Percentiles rank a stretch among this genome's conserved stretches.
Conservation (phyloP, 371 early-diverging fungal genomes). For the Apophysomyces variabilis region DNA sequence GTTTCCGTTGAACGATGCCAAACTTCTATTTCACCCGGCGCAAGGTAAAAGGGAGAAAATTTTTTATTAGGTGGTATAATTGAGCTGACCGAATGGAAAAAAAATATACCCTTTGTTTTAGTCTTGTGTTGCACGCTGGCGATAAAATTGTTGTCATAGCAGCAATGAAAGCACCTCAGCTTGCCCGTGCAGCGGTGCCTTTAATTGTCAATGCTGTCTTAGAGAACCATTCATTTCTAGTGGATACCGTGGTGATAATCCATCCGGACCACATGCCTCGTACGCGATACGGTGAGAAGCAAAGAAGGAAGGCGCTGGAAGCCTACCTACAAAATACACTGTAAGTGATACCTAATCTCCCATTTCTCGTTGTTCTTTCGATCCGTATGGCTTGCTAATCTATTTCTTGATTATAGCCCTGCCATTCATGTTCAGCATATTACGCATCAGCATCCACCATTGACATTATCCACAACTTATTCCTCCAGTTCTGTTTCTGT, state of each 20-base stretch:
- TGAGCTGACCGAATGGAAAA: neutral
- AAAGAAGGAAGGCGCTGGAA: constrained; percentile 46
- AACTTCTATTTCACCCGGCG: constrained; percentile 51
- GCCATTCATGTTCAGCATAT: constrained; percentile 5
- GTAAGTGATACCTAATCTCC: constrained; percentile 13
- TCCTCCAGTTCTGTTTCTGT: neutral
- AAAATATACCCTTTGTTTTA: neutral
- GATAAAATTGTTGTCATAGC: constrained; percentile 50
- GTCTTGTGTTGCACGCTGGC: constrained; percentile 52
- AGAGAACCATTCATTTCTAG: constrained; percentile 70
- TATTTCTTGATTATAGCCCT: neutral
- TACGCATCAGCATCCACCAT: neutral
- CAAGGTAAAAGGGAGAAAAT: constrained; percentile 51
- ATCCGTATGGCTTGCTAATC: neutral
- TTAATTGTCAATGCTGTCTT: constrained; percentile 67
- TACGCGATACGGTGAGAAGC: constrained; percentile 56
- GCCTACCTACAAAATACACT: constrained; percentile 31
- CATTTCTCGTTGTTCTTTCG: too few relatives aligned
- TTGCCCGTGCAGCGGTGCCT: constrained; percentile 48
- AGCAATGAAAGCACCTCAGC: constrained; percentile 44
- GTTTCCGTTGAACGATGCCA: constrained; percentile 66
- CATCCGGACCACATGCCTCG: constrained; percentile 61
- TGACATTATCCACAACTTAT: neutral
- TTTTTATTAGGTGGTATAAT: neutral
- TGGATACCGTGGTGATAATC: constrained; percentile 72